A percentile compares a stretch with the other conserved stretches of the same genome.
These are phyloP conservation scores for Crithidia bombi DNA, from an alignment of 208 protist genomes.

Conservation along the genomic window DNA sequence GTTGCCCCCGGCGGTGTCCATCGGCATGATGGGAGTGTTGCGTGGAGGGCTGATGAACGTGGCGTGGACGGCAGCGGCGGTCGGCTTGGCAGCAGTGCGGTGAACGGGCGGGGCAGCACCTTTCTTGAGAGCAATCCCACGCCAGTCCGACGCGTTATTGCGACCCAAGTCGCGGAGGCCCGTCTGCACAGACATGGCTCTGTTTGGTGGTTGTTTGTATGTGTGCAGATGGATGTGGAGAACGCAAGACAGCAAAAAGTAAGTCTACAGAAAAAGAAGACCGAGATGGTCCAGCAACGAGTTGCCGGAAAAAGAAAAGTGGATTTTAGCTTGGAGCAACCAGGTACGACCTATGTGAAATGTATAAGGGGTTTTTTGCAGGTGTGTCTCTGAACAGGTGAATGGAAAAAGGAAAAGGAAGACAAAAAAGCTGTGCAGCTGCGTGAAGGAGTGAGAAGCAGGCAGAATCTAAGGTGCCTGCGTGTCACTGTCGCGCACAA, in stretches of 20 bases:
- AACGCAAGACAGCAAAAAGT: neutral
- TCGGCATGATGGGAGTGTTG: constrained; percentile 26
- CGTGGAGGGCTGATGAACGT: constrained; percentile 73
- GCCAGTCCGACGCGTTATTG: constrained; percentile 4
- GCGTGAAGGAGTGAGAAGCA: no score
- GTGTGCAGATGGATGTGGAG: neutral
- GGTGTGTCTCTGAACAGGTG: no score
- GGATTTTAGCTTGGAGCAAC: no score
- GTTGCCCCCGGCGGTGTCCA: neutral
- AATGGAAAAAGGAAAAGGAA: no score
- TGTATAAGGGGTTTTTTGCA: no score
- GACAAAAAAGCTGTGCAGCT: no score
- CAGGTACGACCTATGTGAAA: no score
- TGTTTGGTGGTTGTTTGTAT: neutral
- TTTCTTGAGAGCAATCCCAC: constrained; percentile 19
- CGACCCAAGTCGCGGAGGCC: constrained; percentile 23
- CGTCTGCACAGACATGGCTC: constrained; percentile 5
- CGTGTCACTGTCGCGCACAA: no score
- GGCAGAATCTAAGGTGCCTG: no score
- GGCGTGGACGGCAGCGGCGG: constrained; percentile 16
- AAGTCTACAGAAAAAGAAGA: no score
- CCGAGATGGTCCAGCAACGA: no score
- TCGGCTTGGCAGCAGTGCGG: constrained; percentile 6
- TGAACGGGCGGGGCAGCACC: constrained; percentile 16
- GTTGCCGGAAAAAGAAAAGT: no score